phyloP scores from a whole-genome alignment of 306 rosid species.

The Begonia peltatifolia region DNA sequence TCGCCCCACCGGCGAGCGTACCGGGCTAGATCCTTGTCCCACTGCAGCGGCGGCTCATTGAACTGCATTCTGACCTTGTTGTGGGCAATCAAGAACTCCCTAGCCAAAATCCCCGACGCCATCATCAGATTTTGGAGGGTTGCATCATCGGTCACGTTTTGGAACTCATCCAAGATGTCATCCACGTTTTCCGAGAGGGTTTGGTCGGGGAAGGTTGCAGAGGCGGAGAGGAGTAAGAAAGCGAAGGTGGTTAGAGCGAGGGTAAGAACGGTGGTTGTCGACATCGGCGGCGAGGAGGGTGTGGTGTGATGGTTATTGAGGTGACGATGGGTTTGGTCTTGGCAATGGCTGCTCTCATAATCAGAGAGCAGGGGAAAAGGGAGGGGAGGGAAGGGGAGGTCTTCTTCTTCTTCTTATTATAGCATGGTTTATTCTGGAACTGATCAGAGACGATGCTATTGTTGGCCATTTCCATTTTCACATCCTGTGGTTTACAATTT shows the following conservation, averaged over 20 bases:
- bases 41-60: conserved; percentile 6
- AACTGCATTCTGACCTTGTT: conserved; percentile 20
- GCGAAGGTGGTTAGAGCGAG: not conserved
- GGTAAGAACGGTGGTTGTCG: not conserved
- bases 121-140: not conserved
- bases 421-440: too few species aligned
- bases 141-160: not conserved
- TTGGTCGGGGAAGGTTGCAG: too few species aligned
- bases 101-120: not conserved
- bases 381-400: too few species aligned
- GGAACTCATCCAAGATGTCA: too few species aligned
- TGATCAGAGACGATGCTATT: too few species aligned
- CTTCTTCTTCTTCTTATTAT: too few species aligned
- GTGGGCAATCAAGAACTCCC: conserved; percentile 40
- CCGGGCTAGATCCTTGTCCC: conserved; percentile 34
- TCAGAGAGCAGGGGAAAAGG: not conserved
- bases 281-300: too few species aligned
- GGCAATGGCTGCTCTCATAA: not conserved
- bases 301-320: not conserved
- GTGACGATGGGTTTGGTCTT: too few species aligned
- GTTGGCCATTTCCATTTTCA: too few species aligned
- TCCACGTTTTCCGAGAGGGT: not conserved
- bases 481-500: too few species aligned
- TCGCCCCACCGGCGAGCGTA: conserved; percentile 20
- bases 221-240: conserved; percentile 1